Evolutionary conservation across 345 rosid genomes (phyloP).

Genomic region (Aegle marmelos): DNA sequence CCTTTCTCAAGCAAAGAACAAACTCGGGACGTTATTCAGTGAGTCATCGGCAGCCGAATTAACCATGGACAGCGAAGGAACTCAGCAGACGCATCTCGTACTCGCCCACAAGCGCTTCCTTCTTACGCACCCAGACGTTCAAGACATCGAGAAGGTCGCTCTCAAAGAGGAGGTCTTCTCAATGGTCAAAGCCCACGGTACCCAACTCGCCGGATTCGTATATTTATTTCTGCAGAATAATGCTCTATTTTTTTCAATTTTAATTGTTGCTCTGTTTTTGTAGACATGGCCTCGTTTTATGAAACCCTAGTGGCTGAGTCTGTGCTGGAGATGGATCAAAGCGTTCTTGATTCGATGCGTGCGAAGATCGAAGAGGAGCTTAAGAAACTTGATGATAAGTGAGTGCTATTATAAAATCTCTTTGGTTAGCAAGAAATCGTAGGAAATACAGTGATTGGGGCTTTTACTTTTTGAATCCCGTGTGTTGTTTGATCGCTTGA

Average conservation of each 20-base stretch:
- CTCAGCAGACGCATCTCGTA: conserved; percentile 82
- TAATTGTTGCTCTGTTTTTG: not conserved
- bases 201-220: conserved; percentile 8
- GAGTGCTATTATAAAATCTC: conserved; percentile 22
- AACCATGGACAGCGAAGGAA: conserved; percentile 83
- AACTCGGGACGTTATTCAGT: conserved; percentile 7
- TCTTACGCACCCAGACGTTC: conserved; percentile 69
- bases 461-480: not conserved
- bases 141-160: conserved; percentile 88
- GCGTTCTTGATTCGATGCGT: conserved; percentile 63
- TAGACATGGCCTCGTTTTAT: conserved; percentile 85
- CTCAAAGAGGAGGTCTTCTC: conserved; percentile 82
- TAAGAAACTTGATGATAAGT: conserved; percentile 91
- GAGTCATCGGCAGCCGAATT: conserved; percentile 1
- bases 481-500: not conserved
- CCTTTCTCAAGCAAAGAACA: conserved; percentile 6
- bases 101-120: conserved; percentile 84
- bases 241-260: not conserved
- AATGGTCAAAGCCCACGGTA: conserved; percentile 69
- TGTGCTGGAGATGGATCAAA: conserved; percentile 68
- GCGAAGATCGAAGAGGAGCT: conserved; percentile 69
- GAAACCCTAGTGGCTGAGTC: conserved; percentile 74
- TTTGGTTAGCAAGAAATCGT: not conserved
- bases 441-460: not conserved
- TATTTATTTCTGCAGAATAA: not conserved